Evolutionary conservation across 805 yeast species (phyloP), one percentile per base, ranked within the genome.

Genomic region (Ogataea salicorniae): DNA sequence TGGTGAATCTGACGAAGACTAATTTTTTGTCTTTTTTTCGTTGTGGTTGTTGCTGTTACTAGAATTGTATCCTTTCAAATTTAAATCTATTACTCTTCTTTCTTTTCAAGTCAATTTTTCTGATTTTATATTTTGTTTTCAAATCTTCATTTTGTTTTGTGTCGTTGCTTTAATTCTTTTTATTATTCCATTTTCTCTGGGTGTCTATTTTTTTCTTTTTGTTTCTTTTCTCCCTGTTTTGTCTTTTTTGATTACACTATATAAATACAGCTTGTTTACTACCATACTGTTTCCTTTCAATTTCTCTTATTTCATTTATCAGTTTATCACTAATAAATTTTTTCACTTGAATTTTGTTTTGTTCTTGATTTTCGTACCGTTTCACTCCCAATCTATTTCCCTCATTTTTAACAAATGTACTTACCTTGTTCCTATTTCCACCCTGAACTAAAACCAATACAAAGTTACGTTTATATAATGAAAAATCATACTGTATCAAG

Each of bases 1-100:
- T 47, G 63, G 61, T 37, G 61, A 56, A 36, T 49, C 57, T 42
- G 52, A 49, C 16, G 53, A 53, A 34, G 58, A 51, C 2, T 26
- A 42, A 18, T n/a, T 16, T 34, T n/a, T n/a, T n/a, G n/a, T n/a
- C n/a, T n/a, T n/a, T n/a, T 17, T 31, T 5, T 15, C 17, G 16
- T 8, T 34, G 4, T 23, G 8, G 22, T 31, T 18, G n/a, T n/a
- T 39, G 35, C 16, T 22, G 33, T 18, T 13, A 37, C 29, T 37
- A 20, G 9, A 15, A 4, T 8, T 39, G 13, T 22, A 4, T 14
- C 13, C 13, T 13, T 15, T 26, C 34, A 6, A 23, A n/a, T 39
- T 26, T 26, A 33, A 5, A 23, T 34, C 22, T 15, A 29, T 26
- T 29, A 43, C 23, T 22, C 44, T 38, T 37, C 44, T 38, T 18